phyloP scores from a whole-genome alignment of 1,139 yeast species.

The Kodamaea fungicola region DNA sequence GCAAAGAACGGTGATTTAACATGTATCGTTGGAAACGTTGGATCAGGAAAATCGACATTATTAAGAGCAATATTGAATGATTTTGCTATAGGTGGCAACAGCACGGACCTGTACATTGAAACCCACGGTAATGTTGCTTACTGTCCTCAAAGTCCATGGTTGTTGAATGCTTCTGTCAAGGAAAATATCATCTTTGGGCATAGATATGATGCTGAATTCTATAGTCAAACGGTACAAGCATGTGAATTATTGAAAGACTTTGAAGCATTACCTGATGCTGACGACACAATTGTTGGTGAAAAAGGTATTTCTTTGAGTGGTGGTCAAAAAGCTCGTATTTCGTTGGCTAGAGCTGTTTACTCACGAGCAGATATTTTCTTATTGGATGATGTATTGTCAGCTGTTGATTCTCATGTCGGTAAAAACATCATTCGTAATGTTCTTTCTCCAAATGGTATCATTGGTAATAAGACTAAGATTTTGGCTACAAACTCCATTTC shows the following conservation, averaged over 20 bases:
- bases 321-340: conserved; percentile 24
- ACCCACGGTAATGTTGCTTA: conserved; percentile 24
- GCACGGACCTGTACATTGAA: conserved; percentile 7
- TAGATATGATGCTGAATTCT: conserved; percentile 16
- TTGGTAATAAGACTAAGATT: conserved; percentile 19
- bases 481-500: conserved; percentile 23
- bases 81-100: conserved; percentile 8
- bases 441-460: conserved; percentile 15
- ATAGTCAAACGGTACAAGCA: conserved; percentile 17
- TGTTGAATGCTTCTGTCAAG: conserved; percentile 20
- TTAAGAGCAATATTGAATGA: conserved; percentile 24
- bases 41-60: conserved; percentile 26
- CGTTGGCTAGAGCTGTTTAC: conserved; percentile 25
- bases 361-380: conserved; percentile 21
- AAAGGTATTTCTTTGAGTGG: conserved; percentile 26
- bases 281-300: conserved; percentile 23
- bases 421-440: conserved; percentile 18
- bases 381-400: conserved; percentile 24
- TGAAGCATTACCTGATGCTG: conserved; percentile 22
- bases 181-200: conserved; percentile 24
- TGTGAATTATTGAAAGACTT: conserved; percentile 21
- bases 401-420: conserved; percentile 27
- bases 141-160: conserved; percentile 23
- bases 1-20: conserved; percentile 25
- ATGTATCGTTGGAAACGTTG: conserved; percentile 28